Percentiles rank a stretch among this genome's conserved stretches.
Conservation (phyloP, 331 rosid species). For the Rosa hybrid region DNA sequence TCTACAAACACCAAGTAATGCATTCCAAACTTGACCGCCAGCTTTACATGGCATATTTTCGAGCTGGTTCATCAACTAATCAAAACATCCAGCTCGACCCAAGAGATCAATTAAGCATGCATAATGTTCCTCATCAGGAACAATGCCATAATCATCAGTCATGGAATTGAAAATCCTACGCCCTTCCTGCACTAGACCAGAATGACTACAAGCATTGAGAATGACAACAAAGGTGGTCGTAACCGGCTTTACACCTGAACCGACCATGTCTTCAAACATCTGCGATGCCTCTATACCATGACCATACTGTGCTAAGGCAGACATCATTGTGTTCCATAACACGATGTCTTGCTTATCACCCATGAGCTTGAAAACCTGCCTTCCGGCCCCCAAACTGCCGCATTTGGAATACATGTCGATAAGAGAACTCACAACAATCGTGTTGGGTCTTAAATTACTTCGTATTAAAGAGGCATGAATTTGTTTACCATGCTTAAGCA, state of each 20-base stretch:
- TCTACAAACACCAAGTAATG: constrained; percentile 58
- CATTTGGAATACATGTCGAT: constrained; percentile 83
- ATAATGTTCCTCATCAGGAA: constrained; percentile 76
- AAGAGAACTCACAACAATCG: constrained; percentile 70
- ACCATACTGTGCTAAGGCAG: constrained; percentile 65
- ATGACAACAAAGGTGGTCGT: constrained; percentile 54
- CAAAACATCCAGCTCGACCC: constrained; percentile 54
- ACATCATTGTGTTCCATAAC: constrained; percentile 75
- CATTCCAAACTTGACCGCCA: constrained; percentile 51
- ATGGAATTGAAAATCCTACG: constrained; percentile 58
- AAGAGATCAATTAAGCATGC: constrained; percentile 71
- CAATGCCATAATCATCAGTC: constrained; percentile 42
- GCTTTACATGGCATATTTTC: constrained; percentile 51
- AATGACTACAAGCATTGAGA: constrained; percentile 74
- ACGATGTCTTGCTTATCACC: constrained; percentile 59
- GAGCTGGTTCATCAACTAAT: constrained; percentile 44
- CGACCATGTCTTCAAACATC: constrained; percentile 55
- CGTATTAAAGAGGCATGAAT: constrained; percentile 58
- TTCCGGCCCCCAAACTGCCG: constrained; percentile 56
- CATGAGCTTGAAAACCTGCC: constrained; percentile 42
- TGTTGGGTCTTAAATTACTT: constrained; percentile 55
- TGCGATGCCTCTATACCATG: constrained; percentile 51
- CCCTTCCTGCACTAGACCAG: constrained; percentile 74
- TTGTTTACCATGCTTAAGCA: constrained; percentile 65
- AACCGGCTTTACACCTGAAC: constrained; percentile 61